Evolutionary conservation across 2,329 filamentous ascomycete genomes (phyloP).

Genomic region (Emergomyces orientalis): DNA sequence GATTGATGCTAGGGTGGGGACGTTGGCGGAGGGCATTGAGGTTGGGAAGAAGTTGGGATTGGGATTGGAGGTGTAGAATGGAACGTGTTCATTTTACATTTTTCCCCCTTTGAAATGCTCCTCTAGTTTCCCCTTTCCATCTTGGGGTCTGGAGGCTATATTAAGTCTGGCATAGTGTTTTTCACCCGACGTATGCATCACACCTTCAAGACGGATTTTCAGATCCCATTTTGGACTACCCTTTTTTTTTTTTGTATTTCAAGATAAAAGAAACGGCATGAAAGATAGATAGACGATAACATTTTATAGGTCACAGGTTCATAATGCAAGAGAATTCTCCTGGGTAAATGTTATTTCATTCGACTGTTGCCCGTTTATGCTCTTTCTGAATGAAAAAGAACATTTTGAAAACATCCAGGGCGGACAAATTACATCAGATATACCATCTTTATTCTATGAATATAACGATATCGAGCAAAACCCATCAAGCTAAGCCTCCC

Average conservation of each 20-base stretch:
- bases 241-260: neutral
- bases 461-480: neutral
- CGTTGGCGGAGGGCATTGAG: slow-evolving; percentile 68
- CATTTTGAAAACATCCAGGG: neutral
- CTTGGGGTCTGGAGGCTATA: neutral
- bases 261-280: neutral
- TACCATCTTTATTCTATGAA: neutral
- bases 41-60: slow-evolving; percentile 47
- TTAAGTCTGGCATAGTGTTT: neutral
- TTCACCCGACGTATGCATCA: neutral
- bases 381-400: neutral
- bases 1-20: slow-evolving; percentile 69
- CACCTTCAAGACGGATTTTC: neutral
- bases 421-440: neutral
- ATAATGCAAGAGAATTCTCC: neutral
- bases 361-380: neutral
- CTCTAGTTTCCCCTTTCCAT: neutral
- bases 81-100: neutral
- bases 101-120: neutral
- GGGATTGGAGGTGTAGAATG: neutral
- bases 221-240: neutral
- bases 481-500: neutral
- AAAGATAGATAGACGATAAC: neutral
- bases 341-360: neutral
- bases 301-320: neutral